A percentile compares a stretch with the other conserved stretches of the same genome.
phyloP scores from a whole-genome alignment of 2,329 filamentous ascomycete genomes.

The Rosellinia necatrix region DNA sequence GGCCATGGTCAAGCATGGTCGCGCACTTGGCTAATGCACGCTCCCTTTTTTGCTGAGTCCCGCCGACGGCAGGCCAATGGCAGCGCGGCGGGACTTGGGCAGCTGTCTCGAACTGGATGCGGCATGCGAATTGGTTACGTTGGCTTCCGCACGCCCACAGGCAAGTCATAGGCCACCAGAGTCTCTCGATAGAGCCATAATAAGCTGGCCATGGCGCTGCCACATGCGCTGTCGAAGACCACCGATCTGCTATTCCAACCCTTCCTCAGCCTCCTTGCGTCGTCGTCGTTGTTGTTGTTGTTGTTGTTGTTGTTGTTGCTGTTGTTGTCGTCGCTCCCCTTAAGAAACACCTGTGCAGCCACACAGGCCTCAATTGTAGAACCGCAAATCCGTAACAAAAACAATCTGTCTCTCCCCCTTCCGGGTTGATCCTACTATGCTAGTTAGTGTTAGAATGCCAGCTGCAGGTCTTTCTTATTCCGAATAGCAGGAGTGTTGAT shows the following conservation, averaged over 20 bases:
- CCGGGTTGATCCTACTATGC: not conserved
- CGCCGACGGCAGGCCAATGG: slow-evolving; percentile 22
- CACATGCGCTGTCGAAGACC: slow-evolving; percentile 16
- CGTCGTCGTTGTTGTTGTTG: too few relatives aligned
- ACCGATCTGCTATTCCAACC: not conserved
- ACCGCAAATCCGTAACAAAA: slow-evolving; percentile 10
- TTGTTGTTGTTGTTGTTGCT: too few relatives aligned
- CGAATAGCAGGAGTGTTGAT: slow-evolving; percentile 35
- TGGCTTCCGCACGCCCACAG: slow-evolving; percentile 30
- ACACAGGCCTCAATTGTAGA: slow-evolving; percentile 15
- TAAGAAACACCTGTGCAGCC: slow-evolving; percentile 4
- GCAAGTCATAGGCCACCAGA: slow-evolving; percentile 30
- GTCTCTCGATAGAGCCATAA: slow-evolving; percentile 18
- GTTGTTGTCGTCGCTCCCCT: too few relatives aligned
- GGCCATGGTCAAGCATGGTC: too few relatives aligned
- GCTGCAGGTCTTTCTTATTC: slow-evolving; percentile 28
- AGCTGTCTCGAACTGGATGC: slow-evolving; percentile 19
- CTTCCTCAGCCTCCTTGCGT: not conserved
- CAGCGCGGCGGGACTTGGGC: slow-evolving; percentile 28
- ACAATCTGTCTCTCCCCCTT: slow-evolving; percentile 5
- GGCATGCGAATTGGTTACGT: slow-evolving; percentile 31
- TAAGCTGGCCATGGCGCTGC: slow-evolving; percentile 30
- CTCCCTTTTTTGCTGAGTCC: slow-evolving; percentile 19
- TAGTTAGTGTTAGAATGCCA: not conserved
- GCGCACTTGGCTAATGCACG: slow-evolving; percentile 33